Base-by-base conservation (phyloP, 2,329 filamentous ascomycete species). In the Stenocarpella maydis region DNA sequence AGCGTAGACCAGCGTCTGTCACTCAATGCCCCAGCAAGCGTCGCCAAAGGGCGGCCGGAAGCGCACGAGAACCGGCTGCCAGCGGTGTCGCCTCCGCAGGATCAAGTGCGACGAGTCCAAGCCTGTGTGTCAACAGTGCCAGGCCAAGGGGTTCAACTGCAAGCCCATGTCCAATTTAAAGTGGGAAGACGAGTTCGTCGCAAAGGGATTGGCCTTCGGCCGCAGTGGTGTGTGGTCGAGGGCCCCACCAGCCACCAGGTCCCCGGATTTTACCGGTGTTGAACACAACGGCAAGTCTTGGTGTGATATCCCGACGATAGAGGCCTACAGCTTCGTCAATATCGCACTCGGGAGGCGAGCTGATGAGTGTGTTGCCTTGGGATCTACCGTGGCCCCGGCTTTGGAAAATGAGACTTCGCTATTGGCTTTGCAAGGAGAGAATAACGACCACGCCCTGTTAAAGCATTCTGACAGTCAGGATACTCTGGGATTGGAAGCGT, bases 131-230 rank as follows among this genome's bases (percentile, higher is more conserved):
- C 55, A 63, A 21, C 64, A 63, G 45, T 72, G 69, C 63, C 50
- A 34, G 24, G 26, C 50, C 17, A 54, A 49, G 28, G 65, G 52
- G 21, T 58, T 67, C 21, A 43, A 3, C 7, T 71, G 70, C 43
- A 39, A 65, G 55, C 65, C 54, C 28, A 21, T 58, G 21, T 61
- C 69, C 53, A 66, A 69, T 65, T 60, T 74, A 26, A 72, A 73
- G 55, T 74, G 72, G 72, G 81, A 73, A 74, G 77, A 52, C 3
- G 81, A 83, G 67, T 83, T 81, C 70, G 73, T 72, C 64, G 79
- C 76, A 64, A 79, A 79, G 10, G 81, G 81, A 14, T 72, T 81
- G 64, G 81, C 81, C 6, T 83, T 83, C 74, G 81, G 81, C 5
- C 76, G 81, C 64, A 74, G 79, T 28, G 81, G 81, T 43, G 77